Evolutionary conservation across 257 asterid species (phyloP), one percentile per base, ranked within the genome.

Genomic region (Nicotiana noctiflora): DNA sequence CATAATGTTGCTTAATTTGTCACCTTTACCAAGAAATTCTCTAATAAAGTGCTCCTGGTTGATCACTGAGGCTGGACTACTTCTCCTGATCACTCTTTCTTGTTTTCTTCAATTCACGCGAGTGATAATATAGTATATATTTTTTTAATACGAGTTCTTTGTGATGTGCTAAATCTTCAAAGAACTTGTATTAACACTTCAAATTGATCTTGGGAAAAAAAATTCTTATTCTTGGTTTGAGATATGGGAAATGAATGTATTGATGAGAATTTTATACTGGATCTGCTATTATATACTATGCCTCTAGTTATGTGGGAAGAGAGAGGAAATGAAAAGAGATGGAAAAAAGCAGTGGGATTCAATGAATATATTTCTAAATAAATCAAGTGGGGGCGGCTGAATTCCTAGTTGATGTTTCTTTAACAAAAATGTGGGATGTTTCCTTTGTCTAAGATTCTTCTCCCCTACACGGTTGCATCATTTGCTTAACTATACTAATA

Each of bases 361-460:
- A 80, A 56, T 80, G 83, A 66, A 80, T 25, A 25, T 25, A 25
- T 31, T 79, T 6, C 53, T 46, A 44, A 25, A 79, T 46, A 25
- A 25, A 79, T 80, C 77, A 80, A 80, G 66, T 79, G 82, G 77
- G 77, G 77, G 32, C 31, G 40, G 53, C 52, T 63, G 44, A 79
- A 32, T 62, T 79, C 31, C 82, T 60, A 64, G 77, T 80, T 80
- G 83, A 64, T 64, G 53, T 40, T 79, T 65, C 31, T 49, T 64
- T 76, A 53, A 64, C 65, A 76, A 56, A 56, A 32, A 75, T 34
- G 81, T 12, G 40, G 4, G 4, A 21, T 46, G 37, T 46, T 23
- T 77, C 14, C 81, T 72, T 34, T 59, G 57, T 62, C 44, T 55
- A 49, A 77, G 72, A 53, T 77, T 77, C 81, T 59, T 57, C 81